Percentiles rank a stretch among this genome's conserved stretches.
phyloP scores from a whole-genome alignment of 257 asterid species.

The Solanum dulcamara region DNA sequence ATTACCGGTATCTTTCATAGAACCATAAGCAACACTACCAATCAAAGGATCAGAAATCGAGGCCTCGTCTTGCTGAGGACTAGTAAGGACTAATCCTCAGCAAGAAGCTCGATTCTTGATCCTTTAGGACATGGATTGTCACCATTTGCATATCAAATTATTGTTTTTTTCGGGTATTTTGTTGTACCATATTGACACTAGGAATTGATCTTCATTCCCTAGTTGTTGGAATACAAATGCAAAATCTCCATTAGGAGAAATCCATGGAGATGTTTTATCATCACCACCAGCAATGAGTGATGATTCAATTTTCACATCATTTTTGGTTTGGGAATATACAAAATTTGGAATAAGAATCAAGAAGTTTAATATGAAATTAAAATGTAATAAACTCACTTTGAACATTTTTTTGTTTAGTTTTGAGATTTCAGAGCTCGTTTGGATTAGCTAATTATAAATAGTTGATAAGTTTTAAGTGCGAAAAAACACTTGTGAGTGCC shows the following conservation, averaged over 20 bases:
- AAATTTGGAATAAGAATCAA: not conserved
- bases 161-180: conserved; percentile 25
- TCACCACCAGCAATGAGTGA: conserved; percentile 10
- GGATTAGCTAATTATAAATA: not conserved
- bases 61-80: not conserved
- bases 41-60: not conserved
- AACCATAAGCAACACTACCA: conserved; percentile 12
- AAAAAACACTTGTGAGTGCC: too few species aligned
- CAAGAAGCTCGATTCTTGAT: conserved; percentile 18
- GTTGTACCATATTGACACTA: conserved; percentile 30
- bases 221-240: conserved; percentile 32
- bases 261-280: conserved; percentile 12
- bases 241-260: conserved; percentile 26
- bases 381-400: not conserved
- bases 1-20: conserved; percentile 32
- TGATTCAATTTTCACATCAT: not conserved
- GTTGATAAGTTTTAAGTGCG: not conserved
- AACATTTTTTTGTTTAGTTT: not conserved
- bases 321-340: not conserved
- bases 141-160: conserved; percentile 23
- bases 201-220: conserved; percentile 9
- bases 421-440: not conserved
- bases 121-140: conserved; percentile 14
- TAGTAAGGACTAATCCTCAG: conserved; percentile 14
- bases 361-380: not conserved